Evolutionary conservation across 2,329 filamentous ascomycete species (phyloP), one percentile per base, ranked within the genome.

Genomic region (Thielaviopsis punctulata): DNA sequence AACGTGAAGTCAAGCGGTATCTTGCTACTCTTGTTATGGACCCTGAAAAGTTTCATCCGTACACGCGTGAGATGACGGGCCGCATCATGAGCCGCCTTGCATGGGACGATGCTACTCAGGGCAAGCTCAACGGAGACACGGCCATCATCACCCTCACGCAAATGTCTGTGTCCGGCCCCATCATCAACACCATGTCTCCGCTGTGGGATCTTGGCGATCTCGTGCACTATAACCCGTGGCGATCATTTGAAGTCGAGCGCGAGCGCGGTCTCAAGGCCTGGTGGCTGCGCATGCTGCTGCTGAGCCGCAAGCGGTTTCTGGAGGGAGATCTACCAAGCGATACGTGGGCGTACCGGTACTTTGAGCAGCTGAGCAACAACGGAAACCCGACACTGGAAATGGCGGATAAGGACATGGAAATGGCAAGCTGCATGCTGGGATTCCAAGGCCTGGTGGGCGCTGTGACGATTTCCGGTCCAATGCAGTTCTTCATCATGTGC

Each of bases 391-490:
- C 55, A 1, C 61, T 72, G 0, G 65, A 69, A 30, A 68, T 73
- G 61, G 59, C 53, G 22, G 63, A 65, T 13, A 64, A 69, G 27
- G 66, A 72, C 24, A 69, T 72, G 57, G 62, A 66, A 23, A 71
- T 70, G 59, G 69, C 70, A 7, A 68, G 68, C 49, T 73, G 71
- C 58, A 73, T 73, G 69, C 65, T 73, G 23, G 71, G 71, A 0
- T 74, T 74, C 57, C 64, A 73, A 58, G 72, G 70, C 51, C 65
- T 73, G 5, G 71, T 73, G 12, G 71, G 72, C 7, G 69, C 73
- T 9, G 65, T 73, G 27, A 73, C 71, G 9, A 70, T 73, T 52
- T 67, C 66, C 12, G 70, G 70, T 1, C 71, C 71, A 8, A 59
- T 73, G 58, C 69, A 73, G 60, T 73, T 72, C 63, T 73, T 73